Conservation (phyloP, 176 grass and related monocot genomes). For the Panicum miliaceum region DNA sequence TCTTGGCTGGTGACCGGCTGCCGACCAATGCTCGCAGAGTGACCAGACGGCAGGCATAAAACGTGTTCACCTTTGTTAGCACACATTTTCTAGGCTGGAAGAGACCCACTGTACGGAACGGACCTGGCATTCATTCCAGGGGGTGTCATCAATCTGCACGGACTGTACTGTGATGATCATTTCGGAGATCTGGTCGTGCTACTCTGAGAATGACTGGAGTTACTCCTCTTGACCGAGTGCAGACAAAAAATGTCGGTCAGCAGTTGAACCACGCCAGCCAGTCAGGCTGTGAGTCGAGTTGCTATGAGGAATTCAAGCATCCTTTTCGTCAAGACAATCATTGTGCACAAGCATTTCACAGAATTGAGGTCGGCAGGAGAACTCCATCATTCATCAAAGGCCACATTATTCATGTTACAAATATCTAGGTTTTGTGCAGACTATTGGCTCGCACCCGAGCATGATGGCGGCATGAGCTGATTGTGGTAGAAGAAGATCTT, state of each 20-base stretch:
- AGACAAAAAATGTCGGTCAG: background rate
- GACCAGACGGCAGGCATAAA: background rate
- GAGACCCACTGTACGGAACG: slow-evolving; percentile 1
- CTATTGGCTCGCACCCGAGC: background rate
- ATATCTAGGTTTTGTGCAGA: slow-evolving; percentile 26
- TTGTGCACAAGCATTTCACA: background rate
- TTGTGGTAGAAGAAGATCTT: slow-evolving; percentile 24
- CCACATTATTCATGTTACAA: background rate
- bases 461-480: background rate
- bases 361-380: background rate
- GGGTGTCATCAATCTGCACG: background rate
- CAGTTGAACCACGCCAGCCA: slow-evolving; percentile 2
- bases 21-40: slow-evolving; percentile 5
- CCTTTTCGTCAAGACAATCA: background rate
- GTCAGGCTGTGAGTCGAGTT: background rate
- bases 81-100: background rate
- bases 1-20: background rate
- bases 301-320: background rate
- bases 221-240: no score
- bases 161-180: no score
- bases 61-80: background rate
- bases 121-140: background rate
- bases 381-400: background rate
- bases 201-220: no score
- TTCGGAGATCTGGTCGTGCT: no score